Evolutionary conservation across 805 yeast genomes (phyloP).

Genomic region (Candida easanensis): DNA sequence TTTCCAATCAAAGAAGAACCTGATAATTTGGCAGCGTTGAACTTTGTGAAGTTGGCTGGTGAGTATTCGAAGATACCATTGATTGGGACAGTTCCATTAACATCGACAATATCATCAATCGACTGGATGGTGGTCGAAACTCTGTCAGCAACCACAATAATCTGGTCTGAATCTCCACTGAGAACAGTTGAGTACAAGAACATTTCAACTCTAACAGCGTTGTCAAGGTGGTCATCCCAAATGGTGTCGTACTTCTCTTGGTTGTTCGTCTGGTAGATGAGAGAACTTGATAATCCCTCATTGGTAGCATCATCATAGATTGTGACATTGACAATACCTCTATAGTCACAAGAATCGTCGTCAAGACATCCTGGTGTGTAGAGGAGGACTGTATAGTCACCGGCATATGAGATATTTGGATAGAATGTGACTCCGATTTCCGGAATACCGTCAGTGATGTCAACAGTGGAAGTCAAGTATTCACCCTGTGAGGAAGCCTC

Average conservation of each 20-base stretch:
- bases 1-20: constrained; percentile 45
- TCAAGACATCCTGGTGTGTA: constrained; percentile 84
- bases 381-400: constrained; percentile 67
- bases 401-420: constrained; percentile 70
- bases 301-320: constrained; percentile 42
- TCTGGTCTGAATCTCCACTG: constrained; percentile 20
- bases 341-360: constrained; percentile 62
- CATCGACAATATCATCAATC: constrained; percentile 37
- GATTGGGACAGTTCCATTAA: constrained; percentile 40
- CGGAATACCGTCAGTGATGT: constrained; percentile 32
- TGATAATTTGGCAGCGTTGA: too few relatives aligned
- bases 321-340: constrained; percentile 81
- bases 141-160: constrained; percentile 71
- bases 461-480: constrained; percentile 33
- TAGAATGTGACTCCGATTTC: constrained; percentile 47
- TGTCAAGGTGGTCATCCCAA: constrained; percentile 64
- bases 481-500: constrained; percentile 29
- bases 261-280: constrained; percentile 77
- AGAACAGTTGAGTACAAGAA: constrained; percentile 32
- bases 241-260: constrained; percentile 77
- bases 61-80: constrained; percentile 87
- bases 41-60: constrained; percentile 55
- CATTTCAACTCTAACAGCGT: constrained; percentile 45
- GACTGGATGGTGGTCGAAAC: constrained; percentile 48
- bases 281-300: constrained; percentile 37